Evolutionary conservation across 2,329 filamentous ascomycete genomes (phyloP), one percentile per base, ranked within the genome.

Genomic region (Botrytis sinoallii): DNA sequence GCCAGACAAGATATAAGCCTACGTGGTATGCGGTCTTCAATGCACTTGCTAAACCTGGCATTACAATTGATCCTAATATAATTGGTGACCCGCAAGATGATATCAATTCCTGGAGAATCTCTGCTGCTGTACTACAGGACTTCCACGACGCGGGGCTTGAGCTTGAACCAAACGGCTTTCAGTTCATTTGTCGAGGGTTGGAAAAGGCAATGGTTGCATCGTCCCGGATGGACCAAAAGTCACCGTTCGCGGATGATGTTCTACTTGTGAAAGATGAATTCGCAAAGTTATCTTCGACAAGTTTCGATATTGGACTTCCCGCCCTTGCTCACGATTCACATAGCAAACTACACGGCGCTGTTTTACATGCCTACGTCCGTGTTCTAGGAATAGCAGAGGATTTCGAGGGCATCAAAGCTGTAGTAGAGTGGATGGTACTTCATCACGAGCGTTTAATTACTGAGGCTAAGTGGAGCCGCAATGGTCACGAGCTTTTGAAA

Each of bases 301-400:
- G 20, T 48, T 74, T 32, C 64, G 55, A 9, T 63, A 63, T 57
- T 29, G 55, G 70, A 22, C 74, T 82, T 4, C 74, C 81, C 68
- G 70, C 74, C 12, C 80, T 87, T 2, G 81, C 85, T 12, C 81
- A 84, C 55, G 80, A 83, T 20, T 83, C 90, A 18, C 80, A 81
- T 16, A 85, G 86, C 8, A 80, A 83, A 20, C 83, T 90, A 18
- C 80, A 81, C 16, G 85, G 86, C 10, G 81, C 82, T 32, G 81
- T 85, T 55, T 79, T 89, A 1, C 88, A 92, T 77, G 83, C 84
- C 3, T 92, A 92, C 79, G 85, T 94, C 80, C 86, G 90, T 65
- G 85, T 88, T 1, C 83, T 94, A 35, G 91, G 88, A 1, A 85
- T 87, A 70, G 81, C 89, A n/a, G 86, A 86, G 52, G 89, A 93